Evolutionary conservation across 768 basidiomycete genomes (phyloP).

Genomic region (Leccinum boreale): DNA sequence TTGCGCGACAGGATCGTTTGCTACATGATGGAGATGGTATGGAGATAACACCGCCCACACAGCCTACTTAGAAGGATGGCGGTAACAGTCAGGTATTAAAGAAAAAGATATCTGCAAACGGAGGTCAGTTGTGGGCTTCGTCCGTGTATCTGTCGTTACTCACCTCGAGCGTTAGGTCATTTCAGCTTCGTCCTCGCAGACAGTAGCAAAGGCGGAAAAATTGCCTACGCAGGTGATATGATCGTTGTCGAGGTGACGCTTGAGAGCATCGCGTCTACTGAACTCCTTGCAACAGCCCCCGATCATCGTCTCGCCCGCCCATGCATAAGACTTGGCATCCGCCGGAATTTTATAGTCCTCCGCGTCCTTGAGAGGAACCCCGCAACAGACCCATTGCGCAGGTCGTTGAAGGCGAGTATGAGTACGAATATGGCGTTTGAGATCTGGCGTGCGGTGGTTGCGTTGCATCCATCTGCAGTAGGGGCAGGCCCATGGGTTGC

Average conservation of each 20-base stretch:
- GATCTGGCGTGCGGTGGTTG: conserved; percentile 54
- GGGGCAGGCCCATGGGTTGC: conserved; percentile 43
- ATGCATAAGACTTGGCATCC: conserved; percentile 24
- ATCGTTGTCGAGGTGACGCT: conserved; percentile 38
- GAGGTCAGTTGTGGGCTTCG: not conserved
- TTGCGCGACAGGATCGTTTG: not conserved
- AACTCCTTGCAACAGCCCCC: conserved; percentile 39
- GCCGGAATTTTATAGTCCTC: conserved; percentile 17
- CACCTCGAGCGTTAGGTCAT: conserved; percentile 4
- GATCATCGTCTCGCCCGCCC: conserved; percentile 30
- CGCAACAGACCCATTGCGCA: conserved; percentile 39
- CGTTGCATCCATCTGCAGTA: conserved; percentile 45
- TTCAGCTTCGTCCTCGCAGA: conserved; percentile 25
- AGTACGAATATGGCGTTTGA: conserved; percentile 55
- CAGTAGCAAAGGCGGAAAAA: conserved; percentile 27
- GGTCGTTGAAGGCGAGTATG: conserved; percentile 40
- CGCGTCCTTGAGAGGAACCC: conserved; percentile 29
- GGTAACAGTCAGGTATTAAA: not conserved
- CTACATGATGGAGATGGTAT: conserved; percentile 14
- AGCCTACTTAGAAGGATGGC: conserved; percentile 1
- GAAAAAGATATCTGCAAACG: conserved; percentile 6
- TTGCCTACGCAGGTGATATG: conserved; percentile 34
- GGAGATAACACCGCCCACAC: conserved; percentile 8
- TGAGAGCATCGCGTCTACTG: conserved; percentile 38
- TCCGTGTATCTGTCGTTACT: not conserved